Evolutionary conservation across 2,329 filamentous ascomycete genomes (phyloP), one percentile per base, ranked within the genome.

Genomic region (Fusarium siculi): DNA sequence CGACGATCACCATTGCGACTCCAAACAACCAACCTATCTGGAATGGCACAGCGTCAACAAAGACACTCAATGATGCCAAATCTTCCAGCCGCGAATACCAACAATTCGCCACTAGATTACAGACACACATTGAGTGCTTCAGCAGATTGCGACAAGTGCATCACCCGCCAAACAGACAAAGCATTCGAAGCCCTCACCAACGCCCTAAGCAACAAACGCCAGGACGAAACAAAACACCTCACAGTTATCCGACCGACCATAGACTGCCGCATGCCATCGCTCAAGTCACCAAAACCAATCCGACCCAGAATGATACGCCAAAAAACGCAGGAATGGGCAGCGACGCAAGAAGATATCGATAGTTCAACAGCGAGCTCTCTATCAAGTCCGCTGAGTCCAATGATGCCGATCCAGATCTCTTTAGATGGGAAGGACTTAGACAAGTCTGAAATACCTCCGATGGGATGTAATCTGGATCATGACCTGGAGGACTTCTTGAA

Each of bases 381-480:
- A 2, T 59, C 67, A 19, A 70, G 67, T 2, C 67, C 67, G 0
- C 42, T 66, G 23, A 70, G 53, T 5, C 67, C 67, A 14, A 40
- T 44, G 42, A 40, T 70, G 21, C 18, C 59, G 1, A 18, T 60
- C 4, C 39, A 40, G 2, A 7, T 39, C 4, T 15, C 47, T 0
- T 1, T n/a, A 0, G 30, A 40, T 4, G 23, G 37, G 7, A 64
- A 39, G n/a, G 32, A n/a, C 2, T 10, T 15, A 14, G 7, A 25
- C 6, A 43, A 43, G 21, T 12, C 47, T 0, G 60, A 55, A 4
- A 43, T 70, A 9, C 23, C 53, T 0, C 66, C 67, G 1, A 70
- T 70, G 44, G 59, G 67, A 0, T 70, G 34, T 21, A 70, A 70
- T 19, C 12, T 70, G 14, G 66, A 66, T 4, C 60, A 70, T 19